A percentile compares a stretch with the other conserved stretches of the same genome.
These are phyloP conservation scores for Termitomyces sp. DNA, from an alignment of 1,284 basidiomycete genomes.

Conservation along the genomic window DNA sequence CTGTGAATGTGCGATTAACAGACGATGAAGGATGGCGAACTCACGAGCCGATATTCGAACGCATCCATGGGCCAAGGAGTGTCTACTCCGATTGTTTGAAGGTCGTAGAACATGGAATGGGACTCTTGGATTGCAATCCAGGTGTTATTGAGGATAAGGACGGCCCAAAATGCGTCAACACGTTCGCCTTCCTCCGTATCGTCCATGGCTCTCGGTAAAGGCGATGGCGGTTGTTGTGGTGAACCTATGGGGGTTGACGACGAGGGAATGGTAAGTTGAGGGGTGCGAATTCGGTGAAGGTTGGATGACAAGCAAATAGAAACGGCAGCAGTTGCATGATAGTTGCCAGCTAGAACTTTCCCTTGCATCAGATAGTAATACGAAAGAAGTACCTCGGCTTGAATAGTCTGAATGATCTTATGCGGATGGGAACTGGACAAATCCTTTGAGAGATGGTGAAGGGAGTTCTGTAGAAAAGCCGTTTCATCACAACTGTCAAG, in stretches of 20 bases:
- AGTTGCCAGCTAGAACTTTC: constrained; percentile 35
- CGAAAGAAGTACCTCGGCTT: constrained; percentile 50
- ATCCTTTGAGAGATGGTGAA: constrained; percentile 29
- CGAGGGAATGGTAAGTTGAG: neutral
- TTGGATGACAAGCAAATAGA: constrained; percentile 32
- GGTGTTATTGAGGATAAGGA: constrained; percentile 26
- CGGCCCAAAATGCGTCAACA: constrained; percentile 28
- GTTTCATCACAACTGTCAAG: constrained; percentile 20
- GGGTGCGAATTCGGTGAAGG: constrained; percentile 31
- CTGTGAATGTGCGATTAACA: neutral
- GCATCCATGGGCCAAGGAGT: constrained; percentile 30
- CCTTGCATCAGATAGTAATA: constrained; percentile 42
- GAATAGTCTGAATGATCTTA: constrained; percentile 40
- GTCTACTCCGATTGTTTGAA: constrained; percentile 19
- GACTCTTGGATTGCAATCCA: constrained; percentile 29
- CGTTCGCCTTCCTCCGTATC: constrained; percentile 28
- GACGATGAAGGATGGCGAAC: neutral
- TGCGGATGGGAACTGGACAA: constrained; percentile 28
- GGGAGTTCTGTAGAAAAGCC: constrained; percentile 30
- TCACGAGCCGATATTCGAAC: constrained; percentile 20
- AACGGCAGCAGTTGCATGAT: constrained; percentile 34
- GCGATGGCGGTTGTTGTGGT: neutral
- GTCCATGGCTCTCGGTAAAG: constrained; percentile 5
- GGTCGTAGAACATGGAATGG: constrained; percentile 18
- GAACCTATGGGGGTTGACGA: neutral